Evolutionary conservation across 1,139 yeast species (phyloP).

Genomic region (Yarrowia galli): DNA sequence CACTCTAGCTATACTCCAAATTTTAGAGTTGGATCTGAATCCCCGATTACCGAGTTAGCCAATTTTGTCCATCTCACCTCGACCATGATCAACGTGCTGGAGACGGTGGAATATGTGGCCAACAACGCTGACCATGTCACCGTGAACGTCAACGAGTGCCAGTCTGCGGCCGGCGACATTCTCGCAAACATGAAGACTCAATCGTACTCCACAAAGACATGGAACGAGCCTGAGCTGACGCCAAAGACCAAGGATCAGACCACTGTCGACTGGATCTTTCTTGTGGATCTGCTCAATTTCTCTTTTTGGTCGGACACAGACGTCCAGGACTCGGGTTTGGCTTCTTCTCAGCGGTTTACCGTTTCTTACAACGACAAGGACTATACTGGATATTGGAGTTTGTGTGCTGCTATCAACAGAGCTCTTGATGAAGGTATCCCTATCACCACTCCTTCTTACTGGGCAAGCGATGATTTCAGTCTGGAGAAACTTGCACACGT

Average conservation of each 20-base stretch:
- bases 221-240: constrained; percentile 52
- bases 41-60: too few species aligned
- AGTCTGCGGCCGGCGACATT: constrained; percentile 47
- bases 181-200: constrained; percentile 47
- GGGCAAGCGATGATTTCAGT: constrained; percentile 49
- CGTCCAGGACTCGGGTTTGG: constrained; percentile 48
- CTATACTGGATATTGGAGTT: constrained; percentile 58
- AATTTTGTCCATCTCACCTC: too few species aligned
- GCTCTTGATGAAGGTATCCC: constrained; percentile 54
- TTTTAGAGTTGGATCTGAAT: too few species aligned
- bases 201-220: constrained; percentile 50
- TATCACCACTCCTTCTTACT: constrained; percentile 51
- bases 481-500: constrained; percentile 45
- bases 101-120: constrained; percentile 48
- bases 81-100: constrained; percentile 42
- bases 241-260: constrained; percentile 45
- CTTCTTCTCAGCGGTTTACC: constrained; percentile 49
- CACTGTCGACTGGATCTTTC: constrained; percentile 54
- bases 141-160: constrained; percentile 47
- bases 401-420: constrained; percentile 54
- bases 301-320: constrained; percentile 55
- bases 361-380: constrained; percentile 49
- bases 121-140: constrained; percentile 46
- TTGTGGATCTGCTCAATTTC: constrained; percentile 55
- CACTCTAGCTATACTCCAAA: too few species aligned